Evolutionary conservation across 1,284 basidiomycete genomes (phyloP), one percentile per base, ranked within the genome.

Genomic region (Sporisorium sorghi): DNA sequence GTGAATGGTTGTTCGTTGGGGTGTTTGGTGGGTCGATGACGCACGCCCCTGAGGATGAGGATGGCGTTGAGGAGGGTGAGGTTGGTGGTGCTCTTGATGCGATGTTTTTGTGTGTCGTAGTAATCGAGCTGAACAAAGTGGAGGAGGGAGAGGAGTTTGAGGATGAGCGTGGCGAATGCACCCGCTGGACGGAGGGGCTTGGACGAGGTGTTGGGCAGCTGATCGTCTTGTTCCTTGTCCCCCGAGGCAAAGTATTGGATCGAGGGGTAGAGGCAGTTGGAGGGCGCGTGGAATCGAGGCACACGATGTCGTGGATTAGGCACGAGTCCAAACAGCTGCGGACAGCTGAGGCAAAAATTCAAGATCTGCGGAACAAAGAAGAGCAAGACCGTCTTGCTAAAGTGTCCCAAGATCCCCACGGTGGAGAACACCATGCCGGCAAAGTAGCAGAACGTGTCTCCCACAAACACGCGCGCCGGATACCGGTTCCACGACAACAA

Each of bases 311-410:
- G 87, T 2, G 97, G 97, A 81, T 94, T 97, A 0, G 92, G 91
- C 8, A 99, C 92, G 10, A 99, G 85, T 1, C 93, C 92, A 81
- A 98, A 98, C 2, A 99, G 86, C 84, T 99, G 97, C 4, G 97
- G 97, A 76, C 91, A 93, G 23, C 94, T 97, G 39, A 98, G 87
- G 43, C 97, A 54, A 81, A 99, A 99, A 85, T 99, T 99, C 89
- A 98, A 93, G 71, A 97, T 92, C 84, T 99, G 97, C 5, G 97
- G 97, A 33, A 97, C 88, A 87, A 99, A 99, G 88, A 99, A 98
- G 28, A 99, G 87, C 52, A 98, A 88, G 5, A 99, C 87, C 0
- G 96, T 99, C 86, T 99, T 99, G 58, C 93, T 93, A 85, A 97
- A 98, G 85, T 99, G 97, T 0, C 93, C 94, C 23, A 84, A 48